These are phyloP conservation scores for Cornus suecica DNA, from an alignment of 148 eudicot genomes.

Conservation along the genomic window DNA sequence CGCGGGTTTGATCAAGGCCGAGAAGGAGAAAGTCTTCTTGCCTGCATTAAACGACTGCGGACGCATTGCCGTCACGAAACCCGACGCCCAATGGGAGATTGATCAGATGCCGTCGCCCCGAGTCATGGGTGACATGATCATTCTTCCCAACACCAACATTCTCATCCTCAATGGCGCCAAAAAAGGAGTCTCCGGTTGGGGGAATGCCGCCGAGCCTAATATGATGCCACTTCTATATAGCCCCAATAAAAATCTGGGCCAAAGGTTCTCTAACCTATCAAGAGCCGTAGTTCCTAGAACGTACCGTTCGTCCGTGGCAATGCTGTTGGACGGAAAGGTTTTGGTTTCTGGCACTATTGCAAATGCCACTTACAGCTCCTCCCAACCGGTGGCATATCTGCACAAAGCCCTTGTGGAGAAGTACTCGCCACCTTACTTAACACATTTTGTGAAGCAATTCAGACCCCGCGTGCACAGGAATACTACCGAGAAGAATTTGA, in stretches of 20 bases:
- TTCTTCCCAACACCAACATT: conserved; percentile 63
- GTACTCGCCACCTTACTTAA: conserved; percentile 72
- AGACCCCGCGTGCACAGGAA: conserved; percentile 14
- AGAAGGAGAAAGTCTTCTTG: conserved; percentile 15
- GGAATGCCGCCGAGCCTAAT: conserved; percentile 40
- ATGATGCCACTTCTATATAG: conserved; percentile 52
- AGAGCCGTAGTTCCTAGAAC: conserved; percentile 49
- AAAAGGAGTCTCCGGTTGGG: conserved; percentile 70
- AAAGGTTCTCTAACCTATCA: conserved; percentile 41
- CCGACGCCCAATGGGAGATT: conserved; percentile 46
- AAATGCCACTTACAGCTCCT: conserved; percentile 33
- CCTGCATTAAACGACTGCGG: conserved; percentile 63
- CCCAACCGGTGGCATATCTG: conserved; percentile 23
- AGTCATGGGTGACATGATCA: conserved; percentile 75
- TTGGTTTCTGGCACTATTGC: conserved; percentile 83
- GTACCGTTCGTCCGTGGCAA: conserved; percentile 67
- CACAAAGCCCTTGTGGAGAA: conserved; percentile 74
- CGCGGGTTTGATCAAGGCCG: conserved; percentile 28
- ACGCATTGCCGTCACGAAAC: conserved; percentile 30
- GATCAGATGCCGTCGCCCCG: conserved; percentile 74
- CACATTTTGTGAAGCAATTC: conserved; percentile 13
- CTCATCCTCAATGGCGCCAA: conserved; percentile 68
- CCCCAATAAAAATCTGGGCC: conserved; percentile 31
- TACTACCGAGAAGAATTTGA: not conserved
- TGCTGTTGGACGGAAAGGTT: conserved; percentile 49